Conservation (phyloP, 495 filamentous ascomycete genomes). For the Aspergillus steynii region DNA sequence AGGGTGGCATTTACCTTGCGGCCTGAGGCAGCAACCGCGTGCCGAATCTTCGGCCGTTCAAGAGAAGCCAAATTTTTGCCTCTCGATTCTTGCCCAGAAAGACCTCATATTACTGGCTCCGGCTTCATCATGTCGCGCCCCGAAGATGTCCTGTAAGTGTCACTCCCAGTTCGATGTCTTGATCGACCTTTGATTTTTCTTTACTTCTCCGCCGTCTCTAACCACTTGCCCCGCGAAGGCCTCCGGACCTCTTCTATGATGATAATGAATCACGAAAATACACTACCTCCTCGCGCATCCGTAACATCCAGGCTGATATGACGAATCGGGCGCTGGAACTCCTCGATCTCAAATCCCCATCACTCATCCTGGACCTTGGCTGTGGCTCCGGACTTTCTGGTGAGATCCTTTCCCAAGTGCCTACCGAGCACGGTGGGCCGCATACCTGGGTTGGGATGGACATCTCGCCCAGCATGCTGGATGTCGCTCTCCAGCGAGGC, state of each 20-base stretch:
- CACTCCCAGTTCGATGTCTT: not conserved
- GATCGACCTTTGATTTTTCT: not conserved
- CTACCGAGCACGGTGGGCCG: constrained; percentile 70
- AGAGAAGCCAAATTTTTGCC: not conserved
- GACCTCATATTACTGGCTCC: not conserved
- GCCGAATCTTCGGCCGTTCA: not conserved
- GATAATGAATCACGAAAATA: constrained; percentile 94
- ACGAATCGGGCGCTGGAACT: constrained; percentile 88
- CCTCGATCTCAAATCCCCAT: constrained; percentile 76
- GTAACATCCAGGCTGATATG: constrained; percentile 92
- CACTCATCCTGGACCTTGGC: constrained; percentile 89
- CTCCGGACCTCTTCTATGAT: constrained; percentile 95
- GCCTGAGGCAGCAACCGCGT: not conserved
- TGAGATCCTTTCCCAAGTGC: constrained; percentile 76
- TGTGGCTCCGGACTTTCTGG: constrained; percentile 95
- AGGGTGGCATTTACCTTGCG: not conserved
- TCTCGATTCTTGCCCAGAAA: not conserved
- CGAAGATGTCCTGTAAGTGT: constrained; percentile 80
- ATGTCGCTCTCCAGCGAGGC: constrained; percentile 85
- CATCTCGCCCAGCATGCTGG: constrained; percentile 89
- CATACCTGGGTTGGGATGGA: constrained; percentile 97
- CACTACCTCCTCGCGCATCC: constrained; percentile 94
- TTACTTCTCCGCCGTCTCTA: not conserved
- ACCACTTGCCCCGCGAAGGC: constrained; percentile 47
- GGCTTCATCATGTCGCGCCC: constrained; percentile 80